Percentiles rank a stretch among this genome's conserved stretches.
These are phyloP conservation scores for Erodium texanum DNA, from an alignment of 441 rosid genomes.

Conservation along the genomic window DNA sequence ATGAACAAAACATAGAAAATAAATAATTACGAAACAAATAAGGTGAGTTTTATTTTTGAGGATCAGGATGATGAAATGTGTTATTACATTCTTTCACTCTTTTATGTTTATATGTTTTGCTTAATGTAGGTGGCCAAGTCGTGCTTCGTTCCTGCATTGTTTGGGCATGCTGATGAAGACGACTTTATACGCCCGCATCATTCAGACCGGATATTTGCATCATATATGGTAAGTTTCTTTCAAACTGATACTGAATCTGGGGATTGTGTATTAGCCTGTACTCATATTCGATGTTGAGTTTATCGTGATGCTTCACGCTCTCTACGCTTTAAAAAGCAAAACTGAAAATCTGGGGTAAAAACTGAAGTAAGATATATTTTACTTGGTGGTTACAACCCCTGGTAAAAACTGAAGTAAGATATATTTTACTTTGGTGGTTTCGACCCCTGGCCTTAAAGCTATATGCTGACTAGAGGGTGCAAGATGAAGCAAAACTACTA, in stretches of 20 bases:
- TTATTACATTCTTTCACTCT: conserved; percentile 1
- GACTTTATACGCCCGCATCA: conserved; percentile 95
- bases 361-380: no score
- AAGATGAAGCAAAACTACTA: no score
- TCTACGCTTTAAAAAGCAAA: not conserved
- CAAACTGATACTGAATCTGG: conserved; percentile 7
- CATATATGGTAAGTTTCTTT: conserved; percentile 50
- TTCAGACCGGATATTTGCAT: conserved; percentile 77
- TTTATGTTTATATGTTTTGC: conserved; percentile 9
- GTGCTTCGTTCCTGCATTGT: conserved; percentile 87
- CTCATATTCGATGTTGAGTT: not conserved
- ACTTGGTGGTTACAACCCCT: not conserved
- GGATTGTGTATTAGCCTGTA: not conserved
- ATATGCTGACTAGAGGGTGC: not conserved
- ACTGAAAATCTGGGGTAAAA: not conserved
- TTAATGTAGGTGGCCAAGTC: conserved; percentile 66
- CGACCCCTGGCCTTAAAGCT: not conserved
- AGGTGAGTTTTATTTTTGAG: not conserved
- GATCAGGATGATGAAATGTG: not conserved
- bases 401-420: not conserved
- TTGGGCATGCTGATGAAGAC: conserved; percentile 91
- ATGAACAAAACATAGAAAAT: no score
- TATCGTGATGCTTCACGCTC: not conserved
- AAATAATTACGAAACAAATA: not conserved
- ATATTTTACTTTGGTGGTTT: not conserved